Conservation (phyloP, 2,329 filamentous ascomycete genomes). For the Diplodia corticola region DNA sequence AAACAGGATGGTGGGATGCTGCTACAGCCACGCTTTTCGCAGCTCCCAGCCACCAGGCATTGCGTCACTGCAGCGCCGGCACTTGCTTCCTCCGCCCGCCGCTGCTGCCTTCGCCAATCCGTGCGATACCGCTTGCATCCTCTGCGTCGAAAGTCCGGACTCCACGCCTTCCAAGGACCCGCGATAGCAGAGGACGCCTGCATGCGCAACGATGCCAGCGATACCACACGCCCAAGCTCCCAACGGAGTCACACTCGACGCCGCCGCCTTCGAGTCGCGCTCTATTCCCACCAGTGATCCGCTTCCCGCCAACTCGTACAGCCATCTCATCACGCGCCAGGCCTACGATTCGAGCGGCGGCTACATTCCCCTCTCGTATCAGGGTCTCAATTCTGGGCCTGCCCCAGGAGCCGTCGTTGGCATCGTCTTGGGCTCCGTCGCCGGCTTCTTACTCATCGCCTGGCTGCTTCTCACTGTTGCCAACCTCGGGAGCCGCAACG, state of each 20-base stretch:
- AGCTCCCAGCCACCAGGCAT: slow-evolving; percentile 13
- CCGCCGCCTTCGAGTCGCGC: neutral
- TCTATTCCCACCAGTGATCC: neutral
- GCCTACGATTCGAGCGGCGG: slow-evolving; percentile 34
- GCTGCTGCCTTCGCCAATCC: neutral
- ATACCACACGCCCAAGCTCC: neutral
- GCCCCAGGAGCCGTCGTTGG: slow-evolving; percentile 60
- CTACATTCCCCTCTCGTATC: slow-evolving; percentile 64
- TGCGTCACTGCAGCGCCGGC: neutral
- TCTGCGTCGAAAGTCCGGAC: neutral
- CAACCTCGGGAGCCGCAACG: slow-evolving; percentile 37
- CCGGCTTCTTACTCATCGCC: slow-evolving; percentile 54
- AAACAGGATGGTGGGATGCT: neutral
- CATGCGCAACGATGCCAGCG: slow-evolving; percentile 11
- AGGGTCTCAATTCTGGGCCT: slow-evolving; percentile 54
- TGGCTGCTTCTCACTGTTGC: slow-evolving; percentile 52
- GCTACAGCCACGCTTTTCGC: neutral
- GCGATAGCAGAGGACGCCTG: neutral
- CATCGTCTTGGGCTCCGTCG: slow-evolving; percentile 58
- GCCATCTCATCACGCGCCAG: slow-evolving; percentile 19
- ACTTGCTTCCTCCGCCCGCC: neutral
- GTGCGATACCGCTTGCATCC: neutral
- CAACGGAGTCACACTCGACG: neutral
- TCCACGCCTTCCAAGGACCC: neutral
- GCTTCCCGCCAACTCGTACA: neutral